phyloP scores from a whole-genome alignment of 176 grass and related monocot species.

The Ananas comosus region DNA sequence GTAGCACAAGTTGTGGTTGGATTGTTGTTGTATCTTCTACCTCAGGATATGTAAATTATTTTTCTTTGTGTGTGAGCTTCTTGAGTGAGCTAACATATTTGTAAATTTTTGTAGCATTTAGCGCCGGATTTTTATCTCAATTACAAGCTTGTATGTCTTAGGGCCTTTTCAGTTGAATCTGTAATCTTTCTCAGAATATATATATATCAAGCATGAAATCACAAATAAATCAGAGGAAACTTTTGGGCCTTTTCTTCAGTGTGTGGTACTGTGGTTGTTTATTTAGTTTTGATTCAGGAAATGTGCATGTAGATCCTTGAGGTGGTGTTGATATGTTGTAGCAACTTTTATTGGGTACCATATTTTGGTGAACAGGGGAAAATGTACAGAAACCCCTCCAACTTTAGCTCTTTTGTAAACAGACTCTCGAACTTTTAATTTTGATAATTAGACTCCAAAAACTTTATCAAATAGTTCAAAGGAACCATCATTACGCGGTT shows the following conservation, averaged over 20 bases:
- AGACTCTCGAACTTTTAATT: too few species aligned
- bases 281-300: not conserved
- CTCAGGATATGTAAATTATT: not conserved
- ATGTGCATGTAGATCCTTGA: not conserved
- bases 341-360: too few species aligned
- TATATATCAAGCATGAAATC: not conserved
- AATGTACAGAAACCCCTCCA: too few species aligned
- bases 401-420: too few species aligned
- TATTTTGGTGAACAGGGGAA: too few species aligned
- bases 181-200: not conserved
- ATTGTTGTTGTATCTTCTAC: not conserved
- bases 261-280: too few species aligned
- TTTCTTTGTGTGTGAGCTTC: not conserved
- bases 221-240: not conserved
- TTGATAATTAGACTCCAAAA: too few species aligned
- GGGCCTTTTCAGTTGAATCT: not conserved
- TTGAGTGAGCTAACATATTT: slow-evolving; percentile 10
- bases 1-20: not conserved
- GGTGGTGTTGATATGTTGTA: too few species aligned
- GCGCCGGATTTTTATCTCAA: slow-evolving; percentile 10
- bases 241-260: not conserved
- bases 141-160: slow-evolving; percentile 16
- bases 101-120: slow-evolving; percentile 47
- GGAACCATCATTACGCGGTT: too few species aligned
- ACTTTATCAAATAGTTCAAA: too few species aligned